phyloP scores from a whole-genome alignment of 2,329 filamentous ascomycete genomes.

The Clarireedia homoeocarpa region DNA sequence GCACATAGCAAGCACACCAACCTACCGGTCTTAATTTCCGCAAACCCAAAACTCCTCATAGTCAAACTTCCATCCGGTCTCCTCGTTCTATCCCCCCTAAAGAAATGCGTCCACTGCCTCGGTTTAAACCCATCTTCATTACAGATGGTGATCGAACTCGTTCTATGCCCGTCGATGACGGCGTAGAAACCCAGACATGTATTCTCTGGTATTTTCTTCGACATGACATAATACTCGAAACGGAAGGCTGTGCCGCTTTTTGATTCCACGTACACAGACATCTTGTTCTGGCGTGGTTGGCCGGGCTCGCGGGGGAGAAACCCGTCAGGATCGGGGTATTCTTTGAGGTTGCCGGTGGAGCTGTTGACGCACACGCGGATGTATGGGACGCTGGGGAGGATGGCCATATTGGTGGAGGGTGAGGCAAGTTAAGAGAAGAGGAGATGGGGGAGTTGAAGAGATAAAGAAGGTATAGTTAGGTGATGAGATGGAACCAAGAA shows the following conservation, averaged over 20 bases:
- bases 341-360: background rate
- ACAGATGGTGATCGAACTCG: background rate
- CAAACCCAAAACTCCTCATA: background rate
- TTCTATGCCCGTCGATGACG: constrained; percentile 1
- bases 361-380: background rate
- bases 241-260: background rate
- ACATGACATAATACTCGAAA: background rate
- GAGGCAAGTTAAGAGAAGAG: background rate
- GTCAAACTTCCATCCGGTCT: background rate
- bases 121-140: constrained; percentile 6
- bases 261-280: constrained; percentile 1
- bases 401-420: background rate
- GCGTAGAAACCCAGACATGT: background rate
- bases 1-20: background rate
- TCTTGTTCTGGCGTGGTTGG: background rate
- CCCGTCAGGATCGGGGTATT: background rate
- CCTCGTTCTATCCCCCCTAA: background rate
- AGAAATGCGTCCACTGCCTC: background rate
- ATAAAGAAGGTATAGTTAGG: too few relatives aligned
- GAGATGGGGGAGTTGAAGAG: too few relatives aligned
- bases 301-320: background rate
- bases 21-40: background rate
- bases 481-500: too few relatives aligned
- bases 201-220: background rate
- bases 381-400: background rate